A percentile compares a stretch with the other conserved stretches of the same genome.
These are phyloP conservation scores for Myochromella boudieri DNA, from an alignment of 768 basidiomycete species.

Conservation along the genomic window DNA sequence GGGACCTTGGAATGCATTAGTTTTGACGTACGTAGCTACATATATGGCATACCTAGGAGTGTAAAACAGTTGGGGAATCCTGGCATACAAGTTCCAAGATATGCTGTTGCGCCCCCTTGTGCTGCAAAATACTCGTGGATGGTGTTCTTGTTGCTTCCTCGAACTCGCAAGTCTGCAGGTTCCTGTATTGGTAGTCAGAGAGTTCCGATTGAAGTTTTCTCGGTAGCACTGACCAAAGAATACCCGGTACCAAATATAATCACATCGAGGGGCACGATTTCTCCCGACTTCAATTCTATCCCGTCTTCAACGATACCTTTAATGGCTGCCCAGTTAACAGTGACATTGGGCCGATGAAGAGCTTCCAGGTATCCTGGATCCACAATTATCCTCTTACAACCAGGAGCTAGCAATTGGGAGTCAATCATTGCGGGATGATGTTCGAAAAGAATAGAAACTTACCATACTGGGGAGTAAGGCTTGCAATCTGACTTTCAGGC, in stretches of 20 bases:
- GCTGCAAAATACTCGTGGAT: slow-evolving; percentile 45
- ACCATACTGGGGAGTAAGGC: slow-evolving; percentile 55
- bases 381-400: slow-evolving; percentile 64
- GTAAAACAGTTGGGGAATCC: slow-evolving; percentile 57
- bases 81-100: slow-evolving; percentile 52
- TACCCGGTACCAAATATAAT: slow-evolving; percentile 61
- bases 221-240: slow-evolving; percentile 27
- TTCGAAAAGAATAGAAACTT: slow-evolving; percentile 17
- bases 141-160: slow-evolving; percentile 41
- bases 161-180: slow-evolving; percentile 32
- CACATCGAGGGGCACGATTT: slow-evolving; percentile 52
- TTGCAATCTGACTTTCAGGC: slow-evolving; percentile 45
- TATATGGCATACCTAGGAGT: slow-evolving; percentile 38
- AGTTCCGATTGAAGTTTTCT: not conserved
- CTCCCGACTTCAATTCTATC: slow-evolving; percentile 46
- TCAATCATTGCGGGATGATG: slow-evolving; percentile 2
- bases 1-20: slow-evolving; percentile 35
- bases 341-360: slow-evolving; percentile 53
- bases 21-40: not conserved
- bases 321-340: slow-evolving; percentile 47
- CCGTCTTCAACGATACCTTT: slow-evolving; percentile 50
- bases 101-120: slow-evolving; percentile 51
- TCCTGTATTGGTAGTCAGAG: slow-evolving; percentile 27
- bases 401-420: slow-evolving; percentile 52
- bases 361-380: slow-evolving; percentile 59